phyloP scores from a whole-genome alignment of 306 rosid species.

The Cicer bijugum region DNA sequence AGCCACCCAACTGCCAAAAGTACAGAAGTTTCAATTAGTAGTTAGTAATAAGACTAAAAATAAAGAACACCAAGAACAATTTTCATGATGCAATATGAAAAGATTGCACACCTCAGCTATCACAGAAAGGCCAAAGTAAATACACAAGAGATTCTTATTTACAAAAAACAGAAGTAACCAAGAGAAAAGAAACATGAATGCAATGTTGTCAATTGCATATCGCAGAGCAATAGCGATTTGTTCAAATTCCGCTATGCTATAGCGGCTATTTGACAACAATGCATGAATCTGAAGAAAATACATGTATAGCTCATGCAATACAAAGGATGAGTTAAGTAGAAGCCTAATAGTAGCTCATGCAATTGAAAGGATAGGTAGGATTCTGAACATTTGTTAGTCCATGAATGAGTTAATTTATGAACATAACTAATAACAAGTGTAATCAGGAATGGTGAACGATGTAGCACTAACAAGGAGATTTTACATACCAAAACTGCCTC shows the following conservation, averaged over 20 bases:
- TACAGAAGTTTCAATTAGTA: constrained; percentile 39
- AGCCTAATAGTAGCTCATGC: constrained; percentile 24
- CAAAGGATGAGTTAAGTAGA: neutral
- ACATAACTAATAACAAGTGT: neutral
- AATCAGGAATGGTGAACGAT: constrained; percentile 25
- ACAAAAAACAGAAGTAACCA: neutral
- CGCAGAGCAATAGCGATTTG: too few relatives aligned
- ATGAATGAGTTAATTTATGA: neutral
- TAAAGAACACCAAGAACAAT: neutral
- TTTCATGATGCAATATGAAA: neutral
- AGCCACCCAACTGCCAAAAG: constrained; percentile 80
- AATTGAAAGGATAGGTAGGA: neutral
- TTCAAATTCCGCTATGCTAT: too few relatives aligned
- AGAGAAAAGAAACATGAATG: constrained; percentile 30
- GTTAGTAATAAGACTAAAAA: neutral
- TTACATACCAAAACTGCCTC: constrained; percentile 87
- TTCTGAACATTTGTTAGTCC: constrained; percentile 6
- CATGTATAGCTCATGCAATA: neutral
- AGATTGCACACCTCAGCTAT: neutral
- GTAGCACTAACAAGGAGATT: constrained; percentile 21
- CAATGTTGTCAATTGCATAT: neutral
- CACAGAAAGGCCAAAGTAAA: neutral
- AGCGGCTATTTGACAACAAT: too few relatives aligned
- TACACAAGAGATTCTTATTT: neutral
- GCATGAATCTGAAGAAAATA: constrained; percentile 7